Evolutionary conservation across 495 filamentous ascomycete genomes (phyloP), one percentile per base, ranked within the genome.

Genomic region (Bacidia gigantensis): DNA sequence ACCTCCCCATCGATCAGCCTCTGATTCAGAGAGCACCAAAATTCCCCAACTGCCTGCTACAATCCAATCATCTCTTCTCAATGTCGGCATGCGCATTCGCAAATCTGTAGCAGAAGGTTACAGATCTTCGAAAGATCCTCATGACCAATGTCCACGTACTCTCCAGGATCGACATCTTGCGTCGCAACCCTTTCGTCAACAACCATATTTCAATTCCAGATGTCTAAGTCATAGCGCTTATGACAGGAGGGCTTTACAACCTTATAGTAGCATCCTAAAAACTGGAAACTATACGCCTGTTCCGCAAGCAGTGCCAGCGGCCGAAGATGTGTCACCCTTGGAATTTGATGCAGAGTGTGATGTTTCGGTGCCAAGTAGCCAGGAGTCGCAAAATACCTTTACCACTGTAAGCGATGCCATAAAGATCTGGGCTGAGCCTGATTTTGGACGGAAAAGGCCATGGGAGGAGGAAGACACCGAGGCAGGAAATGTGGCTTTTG

Each of bases 41-140:
- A 5, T 35, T 7, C 14, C 29, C 29, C 29, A 35, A 7, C 29
- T 7, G 29, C 29, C 14, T 7, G 7, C 29, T 7, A 35, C 29
- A 9, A 73, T 94, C 21, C 86, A 92, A 64, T 71, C 87, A 14
- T 82, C 81, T 14, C 80, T 96, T 12, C 71, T 95, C 2, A 83
- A 74, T 54, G 89, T 97, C 49, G 90, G 90, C 57, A 93, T 95
- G 86, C 80, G 89, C 29, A 77, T 97, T 48, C 83, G 90, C 54
- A 95, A 97, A 67, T 82, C 83, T 10, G 81, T 97, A 2, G 84
- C 86, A 0, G 88, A 95, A 53, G 90, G 90, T 49, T 94, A 95
- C 71, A 93, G 90, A 69, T 90, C 85, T 11, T 60, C 70, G 52
- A 55, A 35, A 35, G 14, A 14, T n/a, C n/a, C n/a, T n/a, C n/a